phyloP scores from a whole-genome alignment of 2,329 filamentous ascomycete species.

The Bretziella fagacearum region DNA sequence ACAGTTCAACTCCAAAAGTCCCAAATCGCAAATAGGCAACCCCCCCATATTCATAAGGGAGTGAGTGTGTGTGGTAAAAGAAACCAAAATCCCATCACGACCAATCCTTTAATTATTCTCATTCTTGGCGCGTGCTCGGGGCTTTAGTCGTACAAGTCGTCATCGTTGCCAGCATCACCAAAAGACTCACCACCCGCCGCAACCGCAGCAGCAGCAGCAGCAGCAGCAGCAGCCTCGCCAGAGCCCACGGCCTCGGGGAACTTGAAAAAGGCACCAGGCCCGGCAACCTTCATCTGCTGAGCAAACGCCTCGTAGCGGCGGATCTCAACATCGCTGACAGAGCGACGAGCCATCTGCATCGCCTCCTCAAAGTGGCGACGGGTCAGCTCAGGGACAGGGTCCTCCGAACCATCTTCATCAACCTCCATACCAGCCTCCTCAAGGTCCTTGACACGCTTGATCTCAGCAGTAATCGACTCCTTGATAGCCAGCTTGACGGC shows the following conservation, averaged over 20 bases:
- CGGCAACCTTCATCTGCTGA: conserved; percentile 97
- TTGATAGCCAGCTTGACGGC: conserved; percentile 99
- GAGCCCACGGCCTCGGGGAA: conserved; percentile 67
- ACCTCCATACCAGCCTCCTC: conserved; percentile 64
- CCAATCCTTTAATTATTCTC: neutral
- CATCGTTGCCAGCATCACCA: conserved; percentile 79
- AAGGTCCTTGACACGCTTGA: conserved; percentile 75
- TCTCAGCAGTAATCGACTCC: conserved; percentile 77
- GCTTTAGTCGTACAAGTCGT: conserved; percentile 67
- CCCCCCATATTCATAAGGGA: too few relatives aligned
- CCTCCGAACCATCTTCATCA: conserved; percentile 63
- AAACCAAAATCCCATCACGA: conserved; percentile 3
- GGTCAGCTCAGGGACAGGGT: conserved; percentile 89
- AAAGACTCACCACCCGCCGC: conserved; percentile 47
- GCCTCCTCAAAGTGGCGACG: conserved; percentile 97
- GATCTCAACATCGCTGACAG: conserved; percentile 92
- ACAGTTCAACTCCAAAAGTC: conserved; percentile 8
- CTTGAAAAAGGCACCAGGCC: conserved; percentile 93
- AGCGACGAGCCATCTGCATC: conserved; percentile 85
- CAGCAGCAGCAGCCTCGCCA: conserved; percentile 16
- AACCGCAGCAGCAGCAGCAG: conserved; percentile 30
- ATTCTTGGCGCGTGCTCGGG: neutral
- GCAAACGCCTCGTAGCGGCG: conserved; percentile 96
- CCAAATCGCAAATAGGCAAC: conserved; percentile 12
- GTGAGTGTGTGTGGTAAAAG: neutral